Evolutionary conservation across 768 basidiomycete species (phyloP).

Genomic region (Amanita thiersii): DNA sequence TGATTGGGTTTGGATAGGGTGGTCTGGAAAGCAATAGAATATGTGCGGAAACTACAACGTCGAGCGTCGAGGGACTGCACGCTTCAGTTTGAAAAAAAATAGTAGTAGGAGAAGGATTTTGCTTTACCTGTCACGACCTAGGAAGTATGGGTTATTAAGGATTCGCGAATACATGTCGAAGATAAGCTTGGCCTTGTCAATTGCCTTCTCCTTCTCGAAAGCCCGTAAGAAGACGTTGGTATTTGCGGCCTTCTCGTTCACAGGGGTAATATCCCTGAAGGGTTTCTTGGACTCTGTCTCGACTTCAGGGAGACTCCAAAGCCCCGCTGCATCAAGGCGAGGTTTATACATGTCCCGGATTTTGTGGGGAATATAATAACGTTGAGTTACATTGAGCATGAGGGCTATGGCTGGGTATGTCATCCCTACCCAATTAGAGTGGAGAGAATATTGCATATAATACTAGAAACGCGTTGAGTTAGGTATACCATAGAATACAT

Average conservation of each 20-base stretch:
- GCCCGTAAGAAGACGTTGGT: slow-evolving; percentile 36
- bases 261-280: slow-evolving; percentile 23
- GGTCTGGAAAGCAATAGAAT: slow-evolving; percentile 50
- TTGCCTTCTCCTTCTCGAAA: slow-evolving; percentile 61
- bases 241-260: slow-evolving; percentile 23
- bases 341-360: slow-evolving; percentile 48
- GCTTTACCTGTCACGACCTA: slow-evolving; percentile 33
- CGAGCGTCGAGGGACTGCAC: slow-evolving; percentile 52
- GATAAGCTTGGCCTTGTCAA: slow-evolving; percentile 47
- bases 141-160: slow-evolving; percentile 46
- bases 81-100: slow-evolving; percentile 8
- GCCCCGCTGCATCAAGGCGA: slow-evolving; percentile 52
- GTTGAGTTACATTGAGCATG: slow-evolving; percentile 57
- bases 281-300: slow-evolving; percentile 36
- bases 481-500: slow-evolving; percentile 2
- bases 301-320: slow-evolving; percentile 46
- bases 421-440: slow-evolving; percentile 53
- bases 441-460: slow-evolving; percentile 52
- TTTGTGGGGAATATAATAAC: slow-evolving; percentile 64
- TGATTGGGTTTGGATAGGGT: slow-evolving; percentile 51
- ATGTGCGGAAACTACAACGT: slow-evolving; percentile 62
- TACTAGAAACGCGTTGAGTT: slow-evolving; percentile 30
- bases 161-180: slow-evolving; percentile 54
- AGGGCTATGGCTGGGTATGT: slow-evolving; percentile 48
- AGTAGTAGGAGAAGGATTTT: background rate